phyloP scores from a whole-genome alignment of 306 rosid species.

The Comarum palustre region DNA sequence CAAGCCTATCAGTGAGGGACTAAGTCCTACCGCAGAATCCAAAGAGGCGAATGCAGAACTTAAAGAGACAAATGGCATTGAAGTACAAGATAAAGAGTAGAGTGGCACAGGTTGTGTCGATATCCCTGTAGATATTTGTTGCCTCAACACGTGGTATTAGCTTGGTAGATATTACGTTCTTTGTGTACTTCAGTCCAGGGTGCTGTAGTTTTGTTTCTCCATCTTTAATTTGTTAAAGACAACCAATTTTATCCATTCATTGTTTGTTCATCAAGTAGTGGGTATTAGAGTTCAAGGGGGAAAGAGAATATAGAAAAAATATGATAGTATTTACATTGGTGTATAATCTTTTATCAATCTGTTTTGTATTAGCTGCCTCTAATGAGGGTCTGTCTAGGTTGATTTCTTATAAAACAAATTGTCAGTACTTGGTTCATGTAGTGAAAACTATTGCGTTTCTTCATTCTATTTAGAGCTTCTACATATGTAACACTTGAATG shows the following conservation, averaged over 20 bases:
- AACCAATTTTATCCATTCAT: slow-evolving; percentile 54
- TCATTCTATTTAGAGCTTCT: background rate
- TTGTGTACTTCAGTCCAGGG: slow-evolving; percentile 26
- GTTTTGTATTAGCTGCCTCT: slow-evolving; percentile 14
- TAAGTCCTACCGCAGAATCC: slow-evolving; percentile 34
- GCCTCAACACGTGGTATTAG: slow-evolving; percentile 13
- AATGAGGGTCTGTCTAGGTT: slow-evolving; percentile 16
- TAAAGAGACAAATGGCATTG: slow-evolving; percentile 47
- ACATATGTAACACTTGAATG: too few species aligned
- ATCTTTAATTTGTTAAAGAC: slow-evolving; percentile 31
- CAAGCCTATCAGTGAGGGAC: slow-evolving; percentile 40
- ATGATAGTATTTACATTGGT: slow-evolving; percentile 23
- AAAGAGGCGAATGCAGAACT: slow-evolving; percentile 47
- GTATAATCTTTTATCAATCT: slow-evolving; percentile 22
- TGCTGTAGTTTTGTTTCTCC: slow-evolving; percentile 26
- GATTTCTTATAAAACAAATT: background rate
- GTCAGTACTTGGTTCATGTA: background rate
- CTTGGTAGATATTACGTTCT: slow-evolving; percentile 22
- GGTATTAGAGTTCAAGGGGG: slow-evolving; percentile 29
- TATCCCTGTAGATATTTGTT: slow-evolving; percentile 15
- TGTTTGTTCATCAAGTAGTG: slow-evolving; percentile 46
- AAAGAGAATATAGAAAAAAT: slow-evolving; percentile 33
- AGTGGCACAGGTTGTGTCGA: slow-evolving; percentile 21
- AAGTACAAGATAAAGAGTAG: slow-evolving; percentile 50
- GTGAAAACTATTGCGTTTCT: background rate